Evolutionary conservation across 306 rosid genomes (phyloP).

Genomic region (Lathyrus sativus): DNA sequence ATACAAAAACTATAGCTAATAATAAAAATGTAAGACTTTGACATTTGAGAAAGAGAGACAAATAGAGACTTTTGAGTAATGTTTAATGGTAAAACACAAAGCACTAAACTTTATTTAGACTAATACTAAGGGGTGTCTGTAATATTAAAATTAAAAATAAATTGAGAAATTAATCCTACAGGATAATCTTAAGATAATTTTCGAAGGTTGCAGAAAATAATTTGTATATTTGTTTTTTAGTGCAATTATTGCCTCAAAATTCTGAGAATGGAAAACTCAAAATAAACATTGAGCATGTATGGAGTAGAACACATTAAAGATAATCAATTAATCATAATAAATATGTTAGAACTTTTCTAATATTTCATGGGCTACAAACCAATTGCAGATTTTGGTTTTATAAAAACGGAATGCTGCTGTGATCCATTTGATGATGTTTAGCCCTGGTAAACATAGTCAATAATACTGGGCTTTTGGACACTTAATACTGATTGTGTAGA

Average conservation of each 20-base stretch:
- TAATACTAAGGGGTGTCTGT: not conserved
- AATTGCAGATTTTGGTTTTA: not conserved
- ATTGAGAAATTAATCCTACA: not conserved
- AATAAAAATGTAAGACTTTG: not conserved
- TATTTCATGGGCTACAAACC: not conserved
- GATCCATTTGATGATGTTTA: not conserved
- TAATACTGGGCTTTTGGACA: not conserved
- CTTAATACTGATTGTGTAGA: not conserved
- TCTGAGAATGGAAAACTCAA: not conserved
- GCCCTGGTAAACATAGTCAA: not conserved
- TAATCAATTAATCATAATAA: not conserved
- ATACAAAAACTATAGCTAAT: not conserved
- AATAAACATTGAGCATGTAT: constrained; percentile 12
- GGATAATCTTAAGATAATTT: not conserved
- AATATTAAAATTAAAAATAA: not conserved
- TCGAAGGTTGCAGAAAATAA: constrained; percentile 2
- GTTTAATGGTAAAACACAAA: not conserved
- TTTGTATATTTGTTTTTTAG: not conserved
- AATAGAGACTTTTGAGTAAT: not conserved
- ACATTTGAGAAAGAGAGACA: not conserved
- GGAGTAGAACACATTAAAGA: constrained; percentile 1
- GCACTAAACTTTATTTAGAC: not conserved
- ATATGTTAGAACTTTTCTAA: not conserved
- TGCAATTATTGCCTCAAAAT: not conserved
- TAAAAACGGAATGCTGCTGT: not conserved